Base-by-base conservation (phyloP, 2,329 filamentous ascomycete species). In the Trichocomaceae sp. region DNA sequence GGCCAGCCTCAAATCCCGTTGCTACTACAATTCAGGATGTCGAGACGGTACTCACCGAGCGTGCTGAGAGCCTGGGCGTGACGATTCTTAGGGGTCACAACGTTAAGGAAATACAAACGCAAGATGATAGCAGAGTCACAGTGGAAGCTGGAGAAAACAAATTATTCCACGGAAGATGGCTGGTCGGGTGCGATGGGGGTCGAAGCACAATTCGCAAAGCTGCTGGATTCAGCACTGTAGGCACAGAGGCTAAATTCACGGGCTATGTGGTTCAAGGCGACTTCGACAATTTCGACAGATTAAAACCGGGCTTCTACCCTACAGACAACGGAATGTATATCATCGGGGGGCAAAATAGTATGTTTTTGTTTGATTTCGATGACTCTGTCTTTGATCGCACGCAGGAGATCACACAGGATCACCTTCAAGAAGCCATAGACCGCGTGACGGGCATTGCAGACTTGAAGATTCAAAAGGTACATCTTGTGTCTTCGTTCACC, bases 141-240 rank as follows among this genome's bases (percentile, higher is more conserved):
- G 51, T 53, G 47, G 51, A 57, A 41, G 54, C 61, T 33, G 51
- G 54, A 45, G 33, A 56, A 49, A 47, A 50, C 53, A 26, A 57
- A 22, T 52, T 26, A 0, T 68, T 70, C 23, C 53, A 55, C 10
- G 63, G 57, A 5, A 63, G 64, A 23, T 76, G 73, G 67, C 65
- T 76, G 2, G 67, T 75, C 1, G 74, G 74, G 12, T 76, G 73
- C 52, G 75, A 77, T 56, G 73, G 73, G 15, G 73, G 71, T 3
- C 67, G 67, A 15, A 76, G 73, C 57, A 56, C 61, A 3, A 62
- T 75, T n/a, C 69, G 75, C 53, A 66, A 67, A 47, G 61, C 65
- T n/a, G 69, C 66, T 0, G 68, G 67, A 2, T 70, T 76, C 57
- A 60, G 64, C 1, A 71, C 74, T 54, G 59, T 61, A 29, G 72